Percentiles rank a stretch among this genome's conserved stretches.
Evolutionary conservation across 2,329 filamentous ascomycete species (phyloP).

Genomic region (Pyrenochaeta sp.): DNA sequence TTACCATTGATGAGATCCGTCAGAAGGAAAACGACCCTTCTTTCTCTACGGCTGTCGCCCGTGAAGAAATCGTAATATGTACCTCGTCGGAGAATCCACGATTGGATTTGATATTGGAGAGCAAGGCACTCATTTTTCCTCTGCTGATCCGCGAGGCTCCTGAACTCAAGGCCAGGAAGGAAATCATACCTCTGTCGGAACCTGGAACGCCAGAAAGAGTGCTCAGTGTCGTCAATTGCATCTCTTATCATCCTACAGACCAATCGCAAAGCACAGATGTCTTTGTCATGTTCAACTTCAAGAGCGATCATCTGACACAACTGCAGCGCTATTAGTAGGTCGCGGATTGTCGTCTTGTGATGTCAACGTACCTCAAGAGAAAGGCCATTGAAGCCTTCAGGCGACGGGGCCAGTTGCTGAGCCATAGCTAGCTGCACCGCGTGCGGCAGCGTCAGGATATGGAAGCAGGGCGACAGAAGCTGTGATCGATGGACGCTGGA

Average conservation of each 20-base stretch:
- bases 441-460: no score
- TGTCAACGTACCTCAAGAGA: no score
- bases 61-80: constrained; percentile 24
- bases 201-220: constrained; percentile 57
- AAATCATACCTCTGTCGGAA: constrained; percentile 55
- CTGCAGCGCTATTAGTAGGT: no score
- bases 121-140: no score
- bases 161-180: no score
- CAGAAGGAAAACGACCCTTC: constrained; percentile 48
- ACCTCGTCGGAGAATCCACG: constrained; percentile 28
- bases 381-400: no score
- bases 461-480: no score
- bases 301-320: constrained; percentile 51
- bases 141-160: no score
- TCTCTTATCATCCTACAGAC: constrained; percentile 50
- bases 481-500: no score
- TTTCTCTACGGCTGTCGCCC: constrained; percentile 34
- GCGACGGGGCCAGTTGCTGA: no score
- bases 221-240: constrained; percentile 50
- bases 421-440: no score
- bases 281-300: constrained; percentile 50
- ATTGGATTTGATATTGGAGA: constrained; percentile 45
- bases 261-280: constrained; percentile 52
- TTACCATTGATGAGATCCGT: constrained; percentile 55
- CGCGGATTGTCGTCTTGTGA: no score